phyloP scores from a whole-genome alignment of 768 basidiomycete genomes.

The Macrolepiota dolichaula region DNA sequence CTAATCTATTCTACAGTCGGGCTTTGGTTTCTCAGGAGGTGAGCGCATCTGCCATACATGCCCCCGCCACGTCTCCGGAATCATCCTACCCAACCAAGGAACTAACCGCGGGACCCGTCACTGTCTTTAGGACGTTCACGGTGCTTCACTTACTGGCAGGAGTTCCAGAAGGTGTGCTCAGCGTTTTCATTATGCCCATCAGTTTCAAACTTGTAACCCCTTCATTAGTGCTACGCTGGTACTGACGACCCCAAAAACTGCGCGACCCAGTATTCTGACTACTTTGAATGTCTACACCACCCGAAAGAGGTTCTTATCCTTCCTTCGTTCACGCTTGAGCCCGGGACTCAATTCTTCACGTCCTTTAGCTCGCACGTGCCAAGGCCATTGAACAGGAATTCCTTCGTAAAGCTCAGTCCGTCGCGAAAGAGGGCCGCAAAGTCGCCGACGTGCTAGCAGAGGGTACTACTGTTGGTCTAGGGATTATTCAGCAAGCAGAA shows the following conservation, averaged over 20 bases:
- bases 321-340: not conserved
- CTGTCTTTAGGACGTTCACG: constrained; percentile 62
- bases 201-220: not conserved
- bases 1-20: constrained; percentile 32
- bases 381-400: constrained; percentile 71
- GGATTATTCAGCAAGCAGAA: constrained; percentile 61
- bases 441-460: constrained; percentile 68
- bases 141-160: constrained; percentile 92
- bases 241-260: constrained; percentile 77
- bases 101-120: not conserved
- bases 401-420: constrained; percentile 59
- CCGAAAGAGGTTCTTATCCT: constrained; percentile 70
- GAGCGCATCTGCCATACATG: constrained; percentile 1
- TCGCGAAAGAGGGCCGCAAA: constrained; percentile 68
- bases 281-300: constrained; percentile 88
- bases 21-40: constrained; percentile 46
- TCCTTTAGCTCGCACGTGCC: constrained; percentile 43
- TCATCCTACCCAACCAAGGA: constrained; percentile 1
- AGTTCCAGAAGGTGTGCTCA: constrained; percentile 64
- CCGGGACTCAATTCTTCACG: not conserved
- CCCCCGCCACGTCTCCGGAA: not conserved
- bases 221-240: constrained; percentile 76
- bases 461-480: constrained; percentile 72
- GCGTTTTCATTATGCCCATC: not conserved
- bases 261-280: constrained; percentile 71